Percentiles rank a stretch among this genome's conserved stretches.
Conservation (phyloP, 805 yeast species). For the Kluyveromyces dobzhanskii region DNA sequence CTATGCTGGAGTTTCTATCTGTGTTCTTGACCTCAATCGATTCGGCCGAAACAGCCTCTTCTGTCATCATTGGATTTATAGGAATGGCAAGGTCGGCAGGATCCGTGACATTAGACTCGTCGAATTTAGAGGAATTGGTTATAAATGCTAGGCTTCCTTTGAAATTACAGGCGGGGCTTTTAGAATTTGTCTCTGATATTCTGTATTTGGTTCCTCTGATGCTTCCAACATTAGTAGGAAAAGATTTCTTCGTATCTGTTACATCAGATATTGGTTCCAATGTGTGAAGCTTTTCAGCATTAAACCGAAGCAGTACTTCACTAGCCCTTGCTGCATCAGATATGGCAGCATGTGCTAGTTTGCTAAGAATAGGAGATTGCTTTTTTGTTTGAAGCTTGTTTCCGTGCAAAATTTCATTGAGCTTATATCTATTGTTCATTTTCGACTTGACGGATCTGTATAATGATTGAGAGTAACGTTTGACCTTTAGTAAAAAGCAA, state of each 20-base stretch:
- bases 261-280: slow-evolving; percentile 4
- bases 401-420: slow-evolving; percentile 30
- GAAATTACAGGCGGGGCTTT: background rate
- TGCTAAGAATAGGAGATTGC: slow-evolving; percentile 21
- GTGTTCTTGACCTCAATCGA: background rate
- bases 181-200: background rate
- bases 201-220: background rate
- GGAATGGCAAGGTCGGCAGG: slow-evolving; percentile 20
- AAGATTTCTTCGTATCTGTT: background rate
- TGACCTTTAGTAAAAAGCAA: slow-evolving; percentile 52
- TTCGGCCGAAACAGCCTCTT: background rate
- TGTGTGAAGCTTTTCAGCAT: slow-evolving; percentile 7
- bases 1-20: background rate
- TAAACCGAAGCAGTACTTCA: slow-evolving; percentile 8
- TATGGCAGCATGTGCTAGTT: slow-evolving; percentile 10
- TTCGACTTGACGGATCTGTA: slow-evolving; percentile 46
- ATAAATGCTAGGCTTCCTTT: background rate
- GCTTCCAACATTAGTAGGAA: background rate
- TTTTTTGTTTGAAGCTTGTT: slow-evolving; percentile 19
- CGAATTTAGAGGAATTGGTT: slow-evolving; percentile 12
- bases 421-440: slow-evolving; percentile 29
- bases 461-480: slow-evolving; percentile 51
- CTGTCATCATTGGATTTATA: slow-evolving; percentile 3
- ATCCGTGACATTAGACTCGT: slow-evolving; percentile 20
- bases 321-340: slow-evolving; percentile 17